These are phyloP conservation scores for Skeletonema marinoi DNA, from an alignment of 108 stramenopile genomes.

Conservation along the genomic window DNA sequence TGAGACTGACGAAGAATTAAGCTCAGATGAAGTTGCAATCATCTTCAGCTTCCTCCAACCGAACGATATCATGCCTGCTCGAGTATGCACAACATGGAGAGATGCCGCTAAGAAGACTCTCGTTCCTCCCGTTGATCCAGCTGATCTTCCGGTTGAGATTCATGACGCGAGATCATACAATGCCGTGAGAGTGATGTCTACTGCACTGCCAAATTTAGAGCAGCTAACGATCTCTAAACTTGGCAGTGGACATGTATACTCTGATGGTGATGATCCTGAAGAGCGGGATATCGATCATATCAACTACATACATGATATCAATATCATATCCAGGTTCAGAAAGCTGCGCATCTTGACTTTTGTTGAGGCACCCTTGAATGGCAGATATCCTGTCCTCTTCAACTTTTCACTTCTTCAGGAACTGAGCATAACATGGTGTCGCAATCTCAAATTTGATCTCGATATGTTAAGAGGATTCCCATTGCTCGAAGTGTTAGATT, in stretches of 20 bases:
- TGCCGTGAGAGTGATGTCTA: not conserved
- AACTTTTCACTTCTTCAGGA: not conserved
- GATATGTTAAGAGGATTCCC: not conserved
- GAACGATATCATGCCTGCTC: conserved; percentile 4
- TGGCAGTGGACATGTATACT: not conserved
- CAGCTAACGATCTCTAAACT: not conserved
- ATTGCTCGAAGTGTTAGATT: not conserved
- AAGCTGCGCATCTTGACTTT: not conserved
- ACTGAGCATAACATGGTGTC: not conserved
- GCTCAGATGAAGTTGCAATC: not conserved
- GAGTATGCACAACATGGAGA: not conserved
- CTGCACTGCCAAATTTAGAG: not conserved
- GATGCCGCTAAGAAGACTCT: conserved; percentile 3
- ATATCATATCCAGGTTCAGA: not conserved
- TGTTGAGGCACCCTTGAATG: not conserved
- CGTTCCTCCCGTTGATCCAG: not conserved
- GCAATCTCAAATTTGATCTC: not conserved
- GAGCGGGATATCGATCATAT: not conserved
- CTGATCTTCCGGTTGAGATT: no score
- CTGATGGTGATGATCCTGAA: not conserved
- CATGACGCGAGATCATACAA: not conserved
- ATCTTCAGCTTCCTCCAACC: conserved; percentile 4
- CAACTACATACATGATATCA: not conserved
- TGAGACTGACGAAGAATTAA: no score
- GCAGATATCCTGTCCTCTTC: conserved; percentile 5